Base-by-base conservation (phyloP, 345 rosid species). In the Raphanus raphanistrum region DNA sequence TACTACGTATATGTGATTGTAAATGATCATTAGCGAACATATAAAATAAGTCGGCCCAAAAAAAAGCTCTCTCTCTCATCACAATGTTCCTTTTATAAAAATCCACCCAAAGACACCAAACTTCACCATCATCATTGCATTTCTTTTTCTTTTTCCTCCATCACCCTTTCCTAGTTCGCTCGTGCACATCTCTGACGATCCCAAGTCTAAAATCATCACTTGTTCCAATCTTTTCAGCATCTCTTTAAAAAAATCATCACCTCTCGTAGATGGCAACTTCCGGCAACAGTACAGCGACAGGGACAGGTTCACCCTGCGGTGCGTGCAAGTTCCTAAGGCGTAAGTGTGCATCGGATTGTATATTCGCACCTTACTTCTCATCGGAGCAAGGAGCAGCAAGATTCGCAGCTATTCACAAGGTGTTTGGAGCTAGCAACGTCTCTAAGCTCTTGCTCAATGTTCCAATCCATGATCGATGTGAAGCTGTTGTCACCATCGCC, bases 361-460 rank as follows among this genome's bases (percentile, higher is more conserved):
- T 88, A 45, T 88, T 88, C 16, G 84, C 84, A 29, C 84, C 90
- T 1, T 88, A 88, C 69, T 88, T 88, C 67, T 80, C 83, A 69
- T 82, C 92, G 35, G 92, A 88, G 15, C 92, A 85, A 79, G 91
- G 91, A 27, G 81, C 87, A 12, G 81, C 88, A 7, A 71, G 86
- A 33, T 86, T 86, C 52, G 90, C 90, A 26, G 92, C 90, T 57
- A 82, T 88, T 31, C 92, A 88, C 63, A 88, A 86, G 77, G 89
- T 88, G n/a, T 88, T 88, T 68, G 91, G 91, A 31, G 91, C 91
- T n/a, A 88, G 91, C 50, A 88, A 88, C 60, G 90, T 85, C 2
- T 86, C 92, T 29, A 88, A 88, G 82, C 77, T 88, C 43, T 62
- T 88, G 71, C 77, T 85, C 64, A 87, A 81, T 70, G 83, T 88